Evolutionary conservation across 768 basidiomycete species (phyloP).

Genomic region (Termitomyces heimii): DNA sequence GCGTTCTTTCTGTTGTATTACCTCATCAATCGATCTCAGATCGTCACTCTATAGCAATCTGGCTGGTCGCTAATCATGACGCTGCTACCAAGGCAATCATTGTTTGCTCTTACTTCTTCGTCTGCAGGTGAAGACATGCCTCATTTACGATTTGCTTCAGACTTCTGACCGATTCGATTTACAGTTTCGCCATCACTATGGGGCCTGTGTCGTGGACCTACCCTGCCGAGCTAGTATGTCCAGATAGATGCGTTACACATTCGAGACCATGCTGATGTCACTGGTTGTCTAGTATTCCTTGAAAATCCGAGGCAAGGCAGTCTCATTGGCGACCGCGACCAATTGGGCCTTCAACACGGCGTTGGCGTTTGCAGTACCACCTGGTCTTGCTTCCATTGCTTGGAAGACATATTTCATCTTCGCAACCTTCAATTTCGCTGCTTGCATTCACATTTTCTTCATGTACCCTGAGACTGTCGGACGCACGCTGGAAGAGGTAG

Average conservation of each 20-base stretch:
- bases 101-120: constrained; percentile 72
- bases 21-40: not conserved
- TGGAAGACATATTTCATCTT: constrained; percentile 79
- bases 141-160: not conserved
- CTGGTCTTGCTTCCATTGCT: constrained; percentile 58
- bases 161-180: not conserved
- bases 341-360: constrained; percentile 73
- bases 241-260: not conserved
- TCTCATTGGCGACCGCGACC: constrained; percentile 43
- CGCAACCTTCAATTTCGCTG: constrained; percentile 70
- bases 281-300: constrained; percentile 36
- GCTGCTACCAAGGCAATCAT: constrained; percentile 64
- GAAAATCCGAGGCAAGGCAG: constrained; percentile 59
- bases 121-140: constrained; percentile 37
- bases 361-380: constrained; percentile 71
- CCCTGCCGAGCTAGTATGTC: constrained; percentile 52
- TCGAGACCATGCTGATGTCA: not conserved
- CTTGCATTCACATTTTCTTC: constrained; percentile 67
- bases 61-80: constrained; percentile 52
- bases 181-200: constrained; percentile 63
- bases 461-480: constrained; percentile 78
- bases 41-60: constrained; percentile 19
- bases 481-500: constrained; percentile 71
- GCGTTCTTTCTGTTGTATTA: not conserved
- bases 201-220: constrained; percentile 77